A percentile compares a stretch with the other conserved stretches of the same genome.
Evolutionary conservation across 345 rosid genomes (phyloP).

Genomic region (Hibiscus mutabilis): DNA sequence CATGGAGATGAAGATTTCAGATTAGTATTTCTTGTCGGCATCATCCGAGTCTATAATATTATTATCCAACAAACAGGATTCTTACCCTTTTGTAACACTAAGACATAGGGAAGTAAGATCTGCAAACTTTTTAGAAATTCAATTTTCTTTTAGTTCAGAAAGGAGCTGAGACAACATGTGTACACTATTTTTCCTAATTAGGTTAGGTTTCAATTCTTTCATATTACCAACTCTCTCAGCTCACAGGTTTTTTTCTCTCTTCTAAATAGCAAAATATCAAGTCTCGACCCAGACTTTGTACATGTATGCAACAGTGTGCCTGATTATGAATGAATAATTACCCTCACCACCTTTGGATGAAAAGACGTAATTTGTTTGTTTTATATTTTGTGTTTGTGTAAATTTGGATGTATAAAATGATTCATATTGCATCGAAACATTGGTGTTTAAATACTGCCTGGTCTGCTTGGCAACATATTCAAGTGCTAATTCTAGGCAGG

Average conservation of each 20-base stretch:
- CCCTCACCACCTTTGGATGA: background rate
- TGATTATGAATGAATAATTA: background rate
- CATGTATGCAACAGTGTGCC: conserved; percentile 11
- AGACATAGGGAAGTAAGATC: background rate
- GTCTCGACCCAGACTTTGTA: conserved; percentile 14
- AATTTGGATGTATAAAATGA: background rate
- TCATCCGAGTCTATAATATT: background rate
- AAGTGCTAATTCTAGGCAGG: conserved; percentile 3
- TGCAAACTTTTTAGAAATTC: background rate
- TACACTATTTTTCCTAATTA: conserved; percentile 14
- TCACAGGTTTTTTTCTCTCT: background rate
- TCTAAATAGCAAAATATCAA: background rate
- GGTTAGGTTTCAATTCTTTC: conserved; percentile 15
- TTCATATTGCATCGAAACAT: background rate
- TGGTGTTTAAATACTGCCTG: background rate
- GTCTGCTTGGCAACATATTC: background rate
- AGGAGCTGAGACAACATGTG: conserved; percentile 16
- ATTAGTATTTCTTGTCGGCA: background rate
- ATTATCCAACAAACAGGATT: background rate
- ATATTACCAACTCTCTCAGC: conserved; percentile 8
- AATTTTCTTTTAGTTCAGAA: background rate
- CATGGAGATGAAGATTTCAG: background rate
- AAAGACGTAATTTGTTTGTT: no score
- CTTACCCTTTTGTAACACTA: background rate
- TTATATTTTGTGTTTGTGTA: background rate